Evolutionary conservation across 2,329 filamentous ascomycete species (phyloP).

Genomic region (Xylariaceae sp.): DNA sequence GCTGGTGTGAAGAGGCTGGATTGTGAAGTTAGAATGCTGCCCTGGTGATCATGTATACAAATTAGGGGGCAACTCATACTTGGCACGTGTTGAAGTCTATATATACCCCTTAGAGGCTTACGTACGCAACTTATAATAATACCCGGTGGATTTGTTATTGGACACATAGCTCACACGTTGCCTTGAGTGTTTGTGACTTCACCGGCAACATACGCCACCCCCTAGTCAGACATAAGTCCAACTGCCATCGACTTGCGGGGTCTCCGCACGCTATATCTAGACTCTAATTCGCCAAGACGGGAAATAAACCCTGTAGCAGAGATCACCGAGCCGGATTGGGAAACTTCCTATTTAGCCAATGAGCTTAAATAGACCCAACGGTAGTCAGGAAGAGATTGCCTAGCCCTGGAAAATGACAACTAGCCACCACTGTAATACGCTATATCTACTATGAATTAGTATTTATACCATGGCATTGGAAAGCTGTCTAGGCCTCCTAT

Average conservation of each 20-base stretch:
- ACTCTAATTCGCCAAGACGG: conserved; percentile 28
- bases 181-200: background rate
- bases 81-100: no score
- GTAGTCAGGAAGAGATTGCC: conserved; percentile 14
- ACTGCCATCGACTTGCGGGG: conserved; percentile 24
- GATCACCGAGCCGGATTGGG: conserved; percentile 24
- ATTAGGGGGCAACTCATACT: no score
- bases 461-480: conserved; percentile 6
- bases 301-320: conserved; percentile 16
- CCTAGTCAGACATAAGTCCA: conserved; percentile 4
- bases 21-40: no score
- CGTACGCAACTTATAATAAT: no score
- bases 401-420: conserved; percentile 10
- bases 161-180: background rate
- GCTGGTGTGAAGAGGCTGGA: no score
- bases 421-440: conserved; percentile 2
- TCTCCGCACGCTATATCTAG: conserved; percentile 15
- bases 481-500: background rate
- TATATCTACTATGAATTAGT: conserved; percentile 11
- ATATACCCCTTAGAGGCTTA: no score
- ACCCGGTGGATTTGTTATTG: no score
- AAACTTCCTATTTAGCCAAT: conserved; percentile 28
- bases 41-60: no score
- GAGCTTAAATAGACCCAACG: conserved; percentile 19
- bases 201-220: conserved; percentile 15